Base-by-base conservation (phyloP, 257 asterid genomes). In the Salvia miltiorrhiza region DNA sequence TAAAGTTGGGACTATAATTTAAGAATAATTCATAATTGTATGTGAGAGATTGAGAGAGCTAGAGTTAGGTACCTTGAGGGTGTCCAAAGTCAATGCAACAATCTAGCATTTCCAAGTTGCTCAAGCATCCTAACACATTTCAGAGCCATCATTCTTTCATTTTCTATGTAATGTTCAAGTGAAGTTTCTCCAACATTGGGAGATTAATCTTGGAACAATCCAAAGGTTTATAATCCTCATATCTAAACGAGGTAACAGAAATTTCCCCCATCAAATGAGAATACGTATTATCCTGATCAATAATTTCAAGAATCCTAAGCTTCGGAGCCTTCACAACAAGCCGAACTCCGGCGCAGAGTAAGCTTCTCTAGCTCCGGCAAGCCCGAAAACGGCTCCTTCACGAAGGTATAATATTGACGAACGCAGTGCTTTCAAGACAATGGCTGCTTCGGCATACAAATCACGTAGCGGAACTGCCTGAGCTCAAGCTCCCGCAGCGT, bases 71-170 rank as follows among this genome's bases (percentile, higher is more conserved):
- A 69, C 74, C 79, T 78, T 59, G 1, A 78, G 23, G 9, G 73
- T 78, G 59, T 11, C 2, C 48, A 73, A 56, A 2, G 77, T n/a
- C 4, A 64, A 9, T 4, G 73, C 58, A 19, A 74, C 77, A 33
- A 48, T 32, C 5, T 78, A 2, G 83, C 83, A 64, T 70, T 78
- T 11, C 78, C 62, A 13, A 74, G 65, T 19, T 59, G 74, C 7
- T 60, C 61, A 3, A 69, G 63, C 73, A 65, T 57, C 33, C 30
- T 60, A 26, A 53, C 17, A 30, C 59, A 52, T 52, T 74, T 60
- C 4, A 9, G 7, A 33, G n/a, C n/a, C n/a, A 70, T 24, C 64
- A 69, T 33, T 56, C 53, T 32, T 58, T 66, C 56, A 8, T 17
- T 32, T 24, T 21, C 19, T 40, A 33, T 30, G 7, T 44, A 20